Evolutionary conservation across 2,329 filamentous ascomycete genomes (phyloP).

Genomic region (Xylaria digitata): DNA sequence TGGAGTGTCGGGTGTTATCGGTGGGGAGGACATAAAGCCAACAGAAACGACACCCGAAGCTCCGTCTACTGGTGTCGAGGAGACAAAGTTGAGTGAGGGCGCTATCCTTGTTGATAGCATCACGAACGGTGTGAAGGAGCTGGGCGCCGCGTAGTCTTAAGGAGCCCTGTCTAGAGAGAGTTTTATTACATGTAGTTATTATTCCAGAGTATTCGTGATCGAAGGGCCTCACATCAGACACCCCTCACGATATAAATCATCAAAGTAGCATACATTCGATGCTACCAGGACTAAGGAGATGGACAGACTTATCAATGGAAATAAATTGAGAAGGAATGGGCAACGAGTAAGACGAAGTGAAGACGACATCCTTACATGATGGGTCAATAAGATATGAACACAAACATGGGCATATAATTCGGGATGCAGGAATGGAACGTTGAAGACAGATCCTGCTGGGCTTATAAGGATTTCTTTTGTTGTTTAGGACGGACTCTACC

Average conservation of each 20-base stretch:
- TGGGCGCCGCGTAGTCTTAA: slow-evolving; percentile 30
- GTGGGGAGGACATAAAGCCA: slow-evolving; percentile 31
- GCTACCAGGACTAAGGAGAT: background rate
- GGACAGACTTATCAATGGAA: background rate
- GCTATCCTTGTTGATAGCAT: slow-evolving; percentile 34
- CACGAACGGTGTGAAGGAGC: slow-evolving; percentile 43
- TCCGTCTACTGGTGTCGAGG: slow-evolving; percentile 26
- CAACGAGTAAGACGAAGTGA: background rate
- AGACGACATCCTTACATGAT: background rate
- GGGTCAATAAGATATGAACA: background rate
- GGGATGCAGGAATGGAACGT: background rate
- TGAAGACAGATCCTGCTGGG: too few relatives aligned
- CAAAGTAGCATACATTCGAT: background rate
- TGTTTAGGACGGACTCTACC: background rate
- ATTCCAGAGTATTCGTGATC: background rate
- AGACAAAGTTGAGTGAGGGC: slow-evolving; percentile 27
- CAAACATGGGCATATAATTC: background rate
- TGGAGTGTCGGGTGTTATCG: slow-evolving; percentile 34
- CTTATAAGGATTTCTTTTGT: background rate
- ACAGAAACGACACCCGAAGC: slow-evolving; percentile 38
- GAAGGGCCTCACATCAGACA: slow-evolving; percentile 2
- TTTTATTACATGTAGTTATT: slow-evolving; percentile 4
- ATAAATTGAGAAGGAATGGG: background rate
- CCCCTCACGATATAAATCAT: background rate
- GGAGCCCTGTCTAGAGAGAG: background rate